Conservation (phyloP, 805 yeast species). For the Blastobotrys mokoenaii region DNA sequence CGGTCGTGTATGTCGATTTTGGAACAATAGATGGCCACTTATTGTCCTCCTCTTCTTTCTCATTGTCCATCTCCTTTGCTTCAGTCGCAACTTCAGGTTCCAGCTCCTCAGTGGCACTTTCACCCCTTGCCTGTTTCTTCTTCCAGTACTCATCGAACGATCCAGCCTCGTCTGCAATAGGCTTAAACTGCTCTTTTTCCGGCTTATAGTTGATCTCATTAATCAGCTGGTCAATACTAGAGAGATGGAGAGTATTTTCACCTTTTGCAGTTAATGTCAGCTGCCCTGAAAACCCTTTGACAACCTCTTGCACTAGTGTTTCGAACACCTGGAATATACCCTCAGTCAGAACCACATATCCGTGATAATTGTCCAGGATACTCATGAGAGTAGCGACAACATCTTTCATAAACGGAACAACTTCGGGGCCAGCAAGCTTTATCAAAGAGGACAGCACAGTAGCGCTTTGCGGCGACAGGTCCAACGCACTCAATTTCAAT, state of each 20-base stretch:
- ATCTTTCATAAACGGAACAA: constrained; percentile 63
- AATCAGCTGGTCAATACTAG: constrained; percentile 11
- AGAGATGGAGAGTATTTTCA: constrained; percentile 3
- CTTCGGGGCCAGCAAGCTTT: constrained; percentile 57
- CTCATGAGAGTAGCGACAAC: constrained; percentile 66
- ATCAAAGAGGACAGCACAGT: constrained; percentile 63
- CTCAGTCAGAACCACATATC: constrained; percentile 61
- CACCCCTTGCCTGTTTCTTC: constrained; percentile 8
- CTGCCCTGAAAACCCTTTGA: constrained; percentile 11
- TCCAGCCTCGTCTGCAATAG: constrained; percentile 11
- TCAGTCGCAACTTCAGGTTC: neutral
- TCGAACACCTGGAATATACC: constrained; percentile 63
- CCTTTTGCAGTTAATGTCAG: constrained; percentile 16
- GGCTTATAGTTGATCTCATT: constrained; percentile 20
- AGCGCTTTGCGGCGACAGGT: constrained; percentile 65
- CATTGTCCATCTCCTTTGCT: constrained; percentile 9
- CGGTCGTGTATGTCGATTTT: constrained; percentile 44
- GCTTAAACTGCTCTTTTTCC: constrained; percentile 23
- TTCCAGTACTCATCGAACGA: constrained; percentile 32
- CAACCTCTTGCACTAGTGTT: constrained; percentile 16
- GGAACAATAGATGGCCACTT: constrained; percentile 69
- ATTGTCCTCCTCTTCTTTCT: constrained; percentile 23
- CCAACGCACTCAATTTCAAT: constrained; percentile 54
- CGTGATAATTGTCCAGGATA: constrained; percentile 76
- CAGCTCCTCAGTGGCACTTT: constrained; percentile 30